These are phyloP conservation scores for Blastomyces gilchristii DNA, from an alignment of 2,329 filamentous ascomycete species.

Conservation along the genomic window DNA sequence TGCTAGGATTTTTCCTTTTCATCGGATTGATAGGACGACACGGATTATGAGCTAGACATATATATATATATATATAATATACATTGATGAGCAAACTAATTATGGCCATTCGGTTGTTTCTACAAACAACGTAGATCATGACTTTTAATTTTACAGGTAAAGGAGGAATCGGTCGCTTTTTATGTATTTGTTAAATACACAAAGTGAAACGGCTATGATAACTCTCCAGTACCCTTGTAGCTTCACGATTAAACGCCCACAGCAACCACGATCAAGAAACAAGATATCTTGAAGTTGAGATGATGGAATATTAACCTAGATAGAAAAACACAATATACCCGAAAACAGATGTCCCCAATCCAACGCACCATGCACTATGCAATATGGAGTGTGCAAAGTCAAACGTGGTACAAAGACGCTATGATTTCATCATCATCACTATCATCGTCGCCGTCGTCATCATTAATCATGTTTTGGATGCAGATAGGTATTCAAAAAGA, in stretches of 20 bases:
- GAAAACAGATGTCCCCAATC: neutral
- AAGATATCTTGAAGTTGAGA: neutral
- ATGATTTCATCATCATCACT: neutral
- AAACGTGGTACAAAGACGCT: neutral
- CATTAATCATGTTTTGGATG: neutral
- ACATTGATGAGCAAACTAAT: neutral
- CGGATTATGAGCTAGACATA: neutral
- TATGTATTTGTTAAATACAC: neutral
- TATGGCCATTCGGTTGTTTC: neutral
- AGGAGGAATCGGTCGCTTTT: neutral
- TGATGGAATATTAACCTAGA: neutral
- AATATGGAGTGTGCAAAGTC: neutral
- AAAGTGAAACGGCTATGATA: neutral
- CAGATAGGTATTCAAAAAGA: neutral
- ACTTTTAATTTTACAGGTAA: neutral
- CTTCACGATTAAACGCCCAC: neutral
- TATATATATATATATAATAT: too few relatives aligned
- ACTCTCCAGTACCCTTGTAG: neutral
- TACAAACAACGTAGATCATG: neutral
- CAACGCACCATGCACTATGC: neutral
- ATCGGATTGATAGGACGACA: neutral
- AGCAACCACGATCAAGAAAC: neutral
- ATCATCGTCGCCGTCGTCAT: neutral
- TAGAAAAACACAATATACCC: neutral
- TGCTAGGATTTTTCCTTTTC: neutral